phyloP scores from a whole-genome alignment of 2,329 filamentous ascomycete species.

The Aspergillus luchuensis region DNA sequence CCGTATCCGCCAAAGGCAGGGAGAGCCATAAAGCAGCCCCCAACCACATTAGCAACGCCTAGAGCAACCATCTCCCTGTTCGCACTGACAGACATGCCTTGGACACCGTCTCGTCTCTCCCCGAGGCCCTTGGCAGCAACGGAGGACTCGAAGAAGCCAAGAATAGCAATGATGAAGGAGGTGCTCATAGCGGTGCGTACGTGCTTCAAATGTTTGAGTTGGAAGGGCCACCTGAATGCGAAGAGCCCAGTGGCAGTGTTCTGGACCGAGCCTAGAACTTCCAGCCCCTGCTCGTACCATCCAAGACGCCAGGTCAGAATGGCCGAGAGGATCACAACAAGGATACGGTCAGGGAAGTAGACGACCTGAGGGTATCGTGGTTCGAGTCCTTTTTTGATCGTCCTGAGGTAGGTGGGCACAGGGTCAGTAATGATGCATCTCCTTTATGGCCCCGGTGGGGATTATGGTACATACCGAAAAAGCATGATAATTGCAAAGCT shows the following conservation, averaged over 20 bases:
- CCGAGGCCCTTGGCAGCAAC: conserved; percentile 92
- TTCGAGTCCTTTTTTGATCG: conserved; percentile 78
- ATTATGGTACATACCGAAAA: conserved; percentile 62
- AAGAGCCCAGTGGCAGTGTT: conserved; percentile 71
- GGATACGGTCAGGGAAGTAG: conserved; percentile 87
- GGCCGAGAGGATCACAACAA: conserved; percentile 83
- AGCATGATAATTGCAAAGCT: conserved; percentile 89
- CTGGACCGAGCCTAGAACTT: conserved; percentile 79
- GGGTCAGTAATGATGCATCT: background rate
- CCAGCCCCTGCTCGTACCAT: conserved; percentile 80
- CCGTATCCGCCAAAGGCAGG: conserved; percentile 96
- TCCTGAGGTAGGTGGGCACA: conserved; percentile 51
- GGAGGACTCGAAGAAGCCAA: conserved; percentile 98
- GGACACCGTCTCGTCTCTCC: conserved; percentile 64
- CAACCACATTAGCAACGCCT: conserved; percentile 86
- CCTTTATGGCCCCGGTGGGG: background rate
- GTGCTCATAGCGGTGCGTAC: conserved; percentile 86
- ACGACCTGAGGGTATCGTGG: conserved; percentile 77
- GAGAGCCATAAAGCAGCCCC: conserved; percentile 86
- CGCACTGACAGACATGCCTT: conserved; percentile 79
- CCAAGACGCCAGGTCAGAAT: conserved; percentile 73
- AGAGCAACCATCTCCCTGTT: conserved; percentile 93
- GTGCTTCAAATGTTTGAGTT: conserved; percentile 72
- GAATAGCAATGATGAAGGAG: conserved; percentile 85
- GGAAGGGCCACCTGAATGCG: conserved; percentile 83